Evolutionary conservation across 305 asterid genomes (phyloP), one percentile per base, ranked within the genome.

Genomic region (Fraxinus greggii): DNA sequence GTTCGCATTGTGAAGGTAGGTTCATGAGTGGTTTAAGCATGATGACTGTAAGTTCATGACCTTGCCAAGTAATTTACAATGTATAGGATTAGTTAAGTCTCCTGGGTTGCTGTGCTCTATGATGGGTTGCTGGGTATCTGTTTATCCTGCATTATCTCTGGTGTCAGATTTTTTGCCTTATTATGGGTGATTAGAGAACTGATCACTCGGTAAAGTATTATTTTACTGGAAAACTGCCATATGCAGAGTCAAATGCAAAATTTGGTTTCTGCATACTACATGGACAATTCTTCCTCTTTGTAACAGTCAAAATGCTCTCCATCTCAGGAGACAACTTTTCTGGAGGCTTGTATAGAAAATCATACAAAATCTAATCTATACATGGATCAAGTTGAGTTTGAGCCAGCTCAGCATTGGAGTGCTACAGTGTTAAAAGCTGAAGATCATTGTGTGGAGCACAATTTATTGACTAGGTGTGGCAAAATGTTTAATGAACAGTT

Each of bases 351-450:
- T 90, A 88, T 96, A 81, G 99, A 96, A 85, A 96, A 96, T 83
- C 95, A 96, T 89, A 96, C 99, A 51, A 96, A 96, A 90, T 88
- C 97, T 84, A 92, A 92, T 89, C 98, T 96, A 73, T 96, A 83
- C 89, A 94, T 96, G 98, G 99, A 93, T 88, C 98, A 96, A 96
- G 99, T 96, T 78, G 99, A 96, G 82, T 96, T 96, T 85, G 99
- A 96, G 92, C 97, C 98, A 2, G 91, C 97, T 83, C 98, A 88
- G 76, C 80, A 92, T 82, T 96, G 99, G 98, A 90, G 81, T 81
- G 97, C 97, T 23, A 89, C 91, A 35, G 54, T 90, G 79, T 88
- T 96, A 77, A 89, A 85, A 87, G 88, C 91, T 72, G 90, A 85
- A 85, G 92, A 90, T 86, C 87, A 80, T 79, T 72, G 83, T 75